Percentiles rank a stretch among this genome's conserved stretches.
These are phyloP conservation scores for Fusarium acutatum DNA, from an alignment of 2,329 filamentous ascomycete species.

Conservation along the genomic window DNA sequence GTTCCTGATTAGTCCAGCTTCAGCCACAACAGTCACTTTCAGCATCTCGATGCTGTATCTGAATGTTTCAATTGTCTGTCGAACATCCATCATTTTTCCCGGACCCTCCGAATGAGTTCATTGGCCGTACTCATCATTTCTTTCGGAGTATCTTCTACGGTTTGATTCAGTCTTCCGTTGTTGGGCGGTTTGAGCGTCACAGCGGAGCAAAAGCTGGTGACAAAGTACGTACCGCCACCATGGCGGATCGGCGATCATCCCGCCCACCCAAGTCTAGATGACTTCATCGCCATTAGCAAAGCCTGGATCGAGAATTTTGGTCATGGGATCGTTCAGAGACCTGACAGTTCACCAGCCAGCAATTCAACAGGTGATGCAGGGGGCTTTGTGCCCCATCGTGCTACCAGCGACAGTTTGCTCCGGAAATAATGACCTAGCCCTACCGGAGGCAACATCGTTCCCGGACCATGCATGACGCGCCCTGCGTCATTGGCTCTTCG, in stretches of 20 bases:
- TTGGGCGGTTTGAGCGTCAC: slow-evolving; percentile 20
- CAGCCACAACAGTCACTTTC: neutral
- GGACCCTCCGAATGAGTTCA: neutral
- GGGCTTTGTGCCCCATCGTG: slow-evolving; percentile 3
- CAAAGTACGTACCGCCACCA: slow-evolving; percentile 18
- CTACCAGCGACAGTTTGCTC: neutral
- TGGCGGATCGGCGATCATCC: slow-evolving; percentile 33
- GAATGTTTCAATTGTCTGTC: neutral
- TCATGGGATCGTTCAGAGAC: slow-evolving; percentile 24
- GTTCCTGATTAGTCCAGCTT: neutral
- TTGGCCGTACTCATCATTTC: neutral
- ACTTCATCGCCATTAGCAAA: slow-evolving; percentile 36
- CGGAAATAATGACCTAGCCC: slow-evolving; percentile 26
- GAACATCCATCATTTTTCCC: neutral
- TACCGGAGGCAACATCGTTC: slow-evolving; percentile 16
- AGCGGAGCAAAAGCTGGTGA: slow-evolving; percentile 19
- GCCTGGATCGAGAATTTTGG: slow-evolving; percentile 32
- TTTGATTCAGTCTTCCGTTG: neutral
- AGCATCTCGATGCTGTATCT: slow-evolving; percentile 10
- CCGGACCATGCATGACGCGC: slow-evolving; percentile 39
- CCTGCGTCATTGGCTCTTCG: slow-evolving; percentile 37
- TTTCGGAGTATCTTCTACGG: neutral
- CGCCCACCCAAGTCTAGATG: slow-evolving; percentile 28
- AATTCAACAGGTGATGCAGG: slow-evolving; percentile 7
- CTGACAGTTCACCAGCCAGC: slow-evolving; percentile 1